A percentile compares a stretch with the other conserved stretches of the same genome.
These are phyloP conservation scores for Tolypocladium amazonense DNA, from an alignment of 2,329 filamentous ascomycete species.

Conservation along the genomic window DNA sequence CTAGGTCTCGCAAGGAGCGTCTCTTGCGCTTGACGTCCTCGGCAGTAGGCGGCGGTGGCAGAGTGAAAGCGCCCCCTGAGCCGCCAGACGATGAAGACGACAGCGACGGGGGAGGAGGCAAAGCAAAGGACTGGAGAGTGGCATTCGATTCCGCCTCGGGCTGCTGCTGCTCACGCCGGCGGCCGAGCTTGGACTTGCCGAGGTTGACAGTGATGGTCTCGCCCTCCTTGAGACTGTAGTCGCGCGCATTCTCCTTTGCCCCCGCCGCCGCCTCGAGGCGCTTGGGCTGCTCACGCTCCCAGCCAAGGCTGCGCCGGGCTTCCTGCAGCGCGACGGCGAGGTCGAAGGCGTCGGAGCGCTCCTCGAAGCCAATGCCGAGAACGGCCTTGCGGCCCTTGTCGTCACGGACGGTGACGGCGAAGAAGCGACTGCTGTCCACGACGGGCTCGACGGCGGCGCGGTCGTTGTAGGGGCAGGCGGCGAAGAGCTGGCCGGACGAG, in stretches of 20 bases:
- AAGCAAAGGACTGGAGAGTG: slow-evolving; percentile 50
- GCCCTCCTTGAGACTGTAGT: slow-evolving; percentile 80
- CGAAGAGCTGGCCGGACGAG: slow-evolving; percentile 64
- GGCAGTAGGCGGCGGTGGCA: slow-evolving; percentile 59
- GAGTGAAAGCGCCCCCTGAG: slow-evolving; percentile 32
- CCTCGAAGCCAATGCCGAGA: slow-evolving; percentile 79
- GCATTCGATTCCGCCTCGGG: slow-evolving; percentile 7
- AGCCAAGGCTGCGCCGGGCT: slow-evolving; percentile 57
- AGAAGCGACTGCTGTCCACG: slow-evolving; percentile 72
- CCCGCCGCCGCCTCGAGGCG: slow-evolving; percentile 16
- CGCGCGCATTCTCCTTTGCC: slow-evolving; percentile 35
- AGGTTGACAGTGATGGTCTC: slow-evolving; percentile 81
- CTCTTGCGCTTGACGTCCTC: slow-evolving; percentile 50
- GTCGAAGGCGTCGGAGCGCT: slow-evolving; percentile 76
- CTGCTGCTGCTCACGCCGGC: slow-evolving; percentile 28
- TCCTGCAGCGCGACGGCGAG: slow-evolving; percentile 74
- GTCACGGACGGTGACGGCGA: slow-evolving; percentile 71
- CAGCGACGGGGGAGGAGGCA: slow-evolving; percentile 55
- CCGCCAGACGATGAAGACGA: background rate
- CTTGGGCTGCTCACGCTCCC: slow-evolving; percentile 30
- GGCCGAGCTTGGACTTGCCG: slow-evolving; percentile 40
- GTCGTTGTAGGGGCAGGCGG: slow-evolving; percentile 67
- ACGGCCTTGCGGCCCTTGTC: slow-evolving; percentile 65
- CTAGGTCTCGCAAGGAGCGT: slow-evolving; percentile 52
- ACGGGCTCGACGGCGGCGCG: slow-evolving; percentile 62